A percentile compares a stretch with the other conserved stretches of the same genome.
phyloP scores from a whole-genome alignment of 2,329 filamentous ascomycete species.

The Sclerotinia sclerotiorum region DNA sequence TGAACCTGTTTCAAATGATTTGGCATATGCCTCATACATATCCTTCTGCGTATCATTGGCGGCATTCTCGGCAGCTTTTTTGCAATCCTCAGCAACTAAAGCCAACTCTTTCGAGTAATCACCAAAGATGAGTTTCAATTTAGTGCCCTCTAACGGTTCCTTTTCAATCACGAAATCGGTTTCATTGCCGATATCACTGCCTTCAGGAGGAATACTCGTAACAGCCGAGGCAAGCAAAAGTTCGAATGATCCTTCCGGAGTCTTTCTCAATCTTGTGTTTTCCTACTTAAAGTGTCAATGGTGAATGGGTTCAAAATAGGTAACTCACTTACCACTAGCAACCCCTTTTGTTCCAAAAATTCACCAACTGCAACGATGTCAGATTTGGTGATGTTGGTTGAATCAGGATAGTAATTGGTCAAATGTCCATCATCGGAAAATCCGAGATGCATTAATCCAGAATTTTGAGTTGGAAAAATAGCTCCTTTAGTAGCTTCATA shows the following conservation, averaged over 20 bases:
- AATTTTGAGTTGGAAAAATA: slow-evolving; percentile 67
- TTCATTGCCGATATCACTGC: slow-evolving; percentile 68
- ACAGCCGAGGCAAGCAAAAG: slow-evolving; percentile 71
- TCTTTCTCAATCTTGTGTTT: slow-evolving; percentile 74
- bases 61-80: slow-evolving; percentile 65
- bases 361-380: slow-evolving; percentile 73
- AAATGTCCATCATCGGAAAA: slow-evolving; percentile 73
- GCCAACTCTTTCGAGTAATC: slow-evolving; percentile 73
- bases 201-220: slow-evolving; percentile 57
- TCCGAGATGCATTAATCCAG: slow-evolving; percentile 70
- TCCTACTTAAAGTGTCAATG: slow-evolving; percentile 47
- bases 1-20: slow-evolving; percentile 73
- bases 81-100: slow-evolving; percentile 64
- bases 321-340: slow-evolving; percentile 53
- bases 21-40: slow-evolving; percentile 72
- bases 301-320: not conserved
- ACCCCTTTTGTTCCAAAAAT: slow-evolving; percentile 69
- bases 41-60: slow-evolving; percentile 72
- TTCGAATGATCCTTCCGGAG: slow-evolving; percentile 62
- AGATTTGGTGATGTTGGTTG: slow-evolving; percentile 68
- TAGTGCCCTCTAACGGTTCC: slow-evolving; percentile 64
- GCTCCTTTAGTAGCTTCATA: slow-evolving; percentile 68
- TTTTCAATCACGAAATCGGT: slow-evolving; percentile 59
- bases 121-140: slow-evolving; percentile 69
- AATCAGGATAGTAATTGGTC: slow-evolving; percentile 81